Conservation (phyloP, 495 filamentous ascomycete species). For the Annulohypoxylon moriforme region DNA sequence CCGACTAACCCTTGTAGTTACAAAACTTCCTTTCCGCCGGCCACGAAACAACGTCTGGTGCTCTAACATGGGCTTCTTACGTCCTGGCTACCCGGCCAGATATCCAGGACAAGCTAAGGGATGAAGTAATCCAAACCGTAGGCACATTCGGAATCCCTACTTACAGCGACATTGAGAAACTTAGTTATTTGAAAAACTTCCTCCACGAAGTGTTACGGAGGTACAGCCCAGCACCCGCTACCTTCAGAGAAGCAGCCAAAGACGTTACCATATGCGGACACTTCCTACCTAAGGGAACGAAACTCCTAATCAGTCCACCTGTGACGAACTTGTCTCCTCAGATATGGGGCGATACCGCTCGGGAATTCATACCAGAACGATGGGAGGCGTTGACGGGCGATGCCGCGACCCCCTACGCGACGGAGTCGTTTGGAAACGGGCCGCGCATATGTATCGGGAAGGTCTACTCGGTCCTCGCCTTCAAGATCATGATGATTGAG, state of each 20-base stretch:
- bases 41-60: conserved; percentile 6
- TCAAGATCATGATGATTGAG: conserved; percentile 10
- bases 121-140: background rate
- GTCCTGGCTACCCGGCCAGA: conserved; percentile 1
- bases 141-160: conserved; percentile 2
- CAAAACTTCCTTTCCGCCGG: conserved; percentile 10
- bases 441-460: conserved; percentile 6
- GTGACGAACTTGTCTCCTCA: conserved; percentile 1
- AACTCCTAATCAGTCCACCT: conserved; percentile 1
- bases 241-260: conserved; percentile 5
- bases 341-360: background rate
- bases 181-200: background rate
- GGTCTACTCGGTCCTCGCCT: conserved; percentile 1
- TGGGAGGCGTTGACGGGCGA: background rate
- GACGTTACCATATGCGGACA: conserved; percentile 1
- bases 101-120: conserved; percentile 4
- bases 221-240: conserved; percentile 6
- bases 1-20: background rate
- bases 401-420: background rate
- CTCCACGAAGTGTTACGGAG: background rate
- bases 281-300: background rate
- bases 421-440: conserved; percentile 6
- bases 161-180: conserved; percentile 1
- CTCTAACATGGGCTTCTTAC: conserved; percentile 6
- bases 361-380: background rate